Base-by-base conservation (phyloP, 2,329 filamentous ascomycete species). In the Diaporthe vaccinii region DNA sequence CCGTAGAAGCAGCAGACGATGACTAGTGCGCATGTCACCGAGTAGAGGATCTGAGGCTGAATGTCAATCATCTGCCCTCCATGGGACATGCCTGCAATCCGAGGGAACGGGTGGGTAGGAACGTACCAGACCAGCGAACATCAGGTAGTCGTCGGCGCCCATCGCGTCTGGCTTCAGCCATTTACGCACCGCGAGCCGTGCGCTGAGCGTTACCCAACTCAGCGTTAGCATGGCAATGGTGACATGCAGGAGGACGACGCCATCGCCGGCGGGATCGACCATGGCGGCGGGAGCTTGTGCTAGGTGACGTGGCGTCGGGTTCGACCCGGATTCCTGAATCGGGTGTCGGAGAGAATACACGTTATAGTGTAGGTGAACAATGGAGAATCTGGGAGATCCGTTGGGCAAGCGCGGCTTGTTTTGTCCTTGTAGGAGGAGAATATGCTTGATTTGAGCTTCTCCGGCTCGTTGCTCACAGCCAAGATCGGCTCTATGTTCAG, bases 1-100 rank as follows among this genome's bases (percentile, higher is more conserved):
- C 81, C 81, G 25, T 79, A 78, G 31, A 75, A 82, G n/a, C 76
- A 77, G 36, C 79, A 81, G 2, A 78, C 77, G 73, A 82, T 82
- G 49, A 81, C 80, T 46, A 82, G 74, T 28, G 72, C 25, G 15
- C 72, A 73, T 53, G 80, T 81, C 14, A 81, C 77, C 10, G 80
- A 77, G 62, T 80, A 81, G 41, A 81, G 76, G 14, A 79, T 53
- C 80, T 81, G 28, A 17, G 22, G n/a, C 28, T 34, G 46, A 22
- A 34, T 75, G 17, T 70, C 69, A 78, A 22, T 31, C 72, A 55
- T 25, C 39, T 59, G 22, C 10, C 36, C 57, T 46, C 10, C 28
- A 74, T 14, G 53, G n/a, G 39, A 34, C n/a, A 44, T 39, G 58
- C 41, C n/a, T 31, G n/a, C 28, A 31, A 34, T 34, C 28, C 53